Evolutionary conservation across 352 stramenopile genomes (phyloP), one percentile per base, ranked within the genome.

Genomic region (Globisporangium barbulae): DNA sequence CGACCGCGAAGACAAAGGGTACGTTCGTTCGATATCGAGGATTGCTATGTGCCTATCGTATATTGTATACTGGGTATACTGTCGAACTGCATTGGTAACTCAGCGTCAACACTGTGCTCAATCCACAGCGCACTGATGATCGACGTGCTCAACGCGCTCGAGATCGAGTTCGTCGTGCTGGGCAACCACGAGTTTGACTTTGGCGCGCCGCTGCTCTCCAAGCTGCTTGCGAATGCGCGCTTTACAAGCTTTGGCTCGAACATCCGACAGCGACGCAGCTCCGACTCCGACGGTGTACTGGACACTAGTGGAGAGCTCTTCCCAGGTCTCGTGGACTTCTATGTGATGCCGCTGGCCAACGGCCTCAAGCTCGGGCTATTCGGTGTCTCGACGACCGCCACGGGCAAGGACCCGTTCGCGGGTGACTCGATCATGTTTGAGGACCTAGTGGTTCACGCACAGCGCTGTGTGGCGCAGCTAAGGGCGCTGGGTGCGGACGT

Each of bases 101-200:
- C 25, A 28, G 2, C 25, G 25, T 28, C 25, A 28, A 28, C 25
- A 28, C 25, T 28, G 25, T 28, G 25, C 25, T 28, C 25, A 28
- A 28, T 28, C 25, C 37, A 61, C n/a, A 91, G 82, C 41, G 71
- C 71, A 39, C n/a, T 77, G 28, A 90, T 92, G 83, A 75, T 92
- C 17, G 45, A 88, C n/a, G 35, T 90, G 39, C 57, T 92, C 44
- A 83, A 85, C 30, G 47, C 50, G 3, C 64, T 88, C 7, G 70
- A 68, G 5, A 78, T 92, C 33, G 79, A 89, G 17, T 82, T 77
- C 39, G 81, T 89, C 54, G 83, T 92, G n/a, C 39, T 90, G 42
- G 83, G 83, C 33, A 92, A 92, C 67, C 83, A 92, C 68, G 83
- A 92, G 61, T 90, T 92, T 45, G 83, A 92, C 57, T 89, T 89